A percentile compares a stretch with the other conserved stretches of the same genome.
Evolutionary conservation across 2,329 filamentous ascomycete genomes (phyloP).

Genomic region (Cladorrhinum sp.): DNA sequence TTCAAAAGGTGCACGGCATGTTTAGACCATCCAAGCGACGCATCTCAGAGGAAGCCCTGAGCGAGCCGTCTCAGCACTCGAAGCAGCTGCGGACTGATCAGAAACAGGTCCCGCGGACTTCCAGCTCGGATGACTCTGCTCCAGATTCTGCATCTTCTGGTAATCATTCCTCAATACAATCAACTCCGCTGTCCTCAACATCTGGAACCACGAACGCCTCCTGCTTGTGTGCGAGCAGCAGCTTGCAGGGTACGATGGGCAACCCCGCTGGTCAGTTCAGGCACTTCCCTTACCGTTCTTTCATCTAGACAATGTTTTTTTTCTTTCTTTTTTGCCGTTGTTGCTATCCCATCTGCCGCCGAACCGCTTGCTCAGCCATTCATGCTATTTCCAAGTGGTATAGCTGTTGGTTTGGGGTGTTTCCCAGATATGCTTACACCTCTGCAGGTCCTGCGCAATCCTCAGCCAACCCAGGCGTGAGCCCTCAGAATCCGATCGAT

Average conservation of each 20-base stretch:
- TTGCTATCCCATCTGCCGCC: too few relatives aligned
- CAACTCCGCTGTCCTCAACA: not conserved
- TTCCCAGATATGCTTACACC: not conserved
- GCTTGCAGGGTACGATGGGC: not conserved
- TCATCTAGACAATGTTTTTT: not conserved
- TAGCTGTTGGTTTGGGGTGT: too few relatives aligned
- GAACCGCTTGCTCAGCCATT: too few relatives aligned
- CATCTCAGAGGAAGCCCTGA: not conserved
- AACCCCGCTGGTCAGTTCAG: not conserved
- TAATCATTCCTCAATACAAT: not conserved
- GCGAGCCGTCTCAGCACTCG: not conserved
- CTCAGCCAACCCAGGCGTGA: not conserved
- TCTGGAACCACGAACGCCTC: not conserved
- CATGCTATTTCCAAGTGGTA: too few relatives aligned
- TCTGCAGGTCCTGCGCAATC: not conserved
- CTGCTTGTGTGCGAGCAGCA: not conserved
- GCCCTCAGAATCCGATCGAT: slow-evolving; percentile 6
- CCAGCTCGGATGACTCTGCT: not conserved
- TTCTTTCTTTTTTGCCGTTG: too few relatives aligned
- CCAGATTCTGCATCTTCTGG: not conserved
- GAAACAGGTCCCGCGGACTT: not conserved
- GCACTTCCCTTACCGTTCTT: not conserved
- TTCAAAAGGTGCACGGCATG: slow-evolving; percentile 16
- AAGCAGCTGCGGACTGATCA: slow-evolving; percentile 17
- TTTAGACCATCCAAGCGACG: slow-evolving; percentile 18